Evolutionary conservation across 495 filamentous ascomycete species (phyloP), one percentile per base, ranked within the genome.

Genomic region (Podospora sp.): DNA sequence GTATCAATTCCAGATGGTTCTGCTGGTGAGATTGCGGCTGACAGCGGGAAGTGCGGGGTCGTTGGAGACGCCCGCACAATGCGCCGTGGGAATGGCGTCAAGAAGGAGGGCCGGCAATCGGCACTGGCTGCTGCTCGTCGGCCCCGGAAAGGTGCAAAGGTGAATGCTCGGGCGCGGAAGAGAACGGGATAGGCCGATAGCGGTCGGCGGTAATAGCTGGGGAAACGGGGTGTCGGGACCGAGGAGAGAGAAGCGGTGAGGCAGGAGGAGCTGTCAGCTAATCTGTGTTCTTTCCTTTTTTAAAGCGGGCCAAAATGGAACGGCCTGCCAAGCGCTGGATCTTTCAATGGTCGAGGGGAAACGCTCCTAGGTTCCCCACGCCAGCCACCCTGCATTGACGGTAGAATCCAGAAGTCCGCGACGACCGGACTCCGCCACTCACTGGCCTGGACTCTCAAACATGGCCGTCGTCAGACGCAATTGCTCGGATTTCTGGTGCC

Each of bases 401-500:
- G 21, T 26, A 27, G 56, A 59, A 59, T 59, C 26, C 21, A 22
- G 8, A 26, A 22, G 25, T 20, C 14, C 18, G 56, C 56, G 7
- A 22, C 6, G 24, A n/a, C 56, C 56, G 56, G 27, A 26, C 52
- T 26, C 52, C 52, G 20, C 52, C 52, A 55, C 24, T 26, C 20
- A 26, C 2, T 22, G 52, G 4, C 18, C 12, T n/a, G 49, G 21
- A 52, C n/a, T n/a, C n/a, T n/a, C n/a, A n/a, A n/a, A n/a, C n/a
- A 52, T 12, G 2, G 2, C 49, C 9, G 40, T n/a, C 52, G 9
- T 22, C 14, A 55, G 9, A 24, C n/a, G 21, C 20, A 35, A 62
- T 46, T 62, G 22, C 36, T 29, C 59, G 29, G 24, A 29, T 20
- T 62, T 14, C 8, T 29, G 61, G 40, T 63, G 61, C 61, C 61